A percentile compares a stretch with the other conserved stretches of the same genome.
phyloP scores from a whole-genome alignment of 495 filamentous ascomycete species.

The Rhypophila decipiens region DNA sequence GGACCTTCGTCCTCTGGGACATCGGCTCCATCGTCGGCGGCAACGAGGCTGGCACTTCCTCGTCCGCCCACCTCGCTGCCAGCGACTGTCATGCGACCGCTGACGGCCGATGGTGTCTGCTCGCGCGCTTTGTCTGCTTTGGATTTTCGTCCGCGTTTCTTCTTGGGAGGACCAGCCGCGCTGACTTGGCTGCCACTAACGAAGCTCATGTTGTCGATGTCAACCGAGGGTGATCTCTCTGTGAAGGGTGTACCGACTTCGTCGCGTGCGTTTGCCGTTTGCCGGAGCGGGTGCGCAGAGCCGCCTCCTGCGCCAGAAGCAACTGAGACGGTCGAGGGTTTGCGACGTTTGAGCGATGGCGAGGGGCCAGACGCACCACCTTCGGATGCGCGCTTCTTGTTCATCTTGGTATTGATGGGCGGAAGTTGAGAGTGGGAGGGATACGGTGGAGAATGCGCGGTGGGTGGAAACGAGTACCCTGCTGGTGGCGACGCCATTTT shows the following conservation, averaged over 20 bases:
- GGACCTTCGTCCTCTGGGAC: slow-evolving; percentile 63
- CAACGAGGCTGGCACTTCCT: slow-evolving; percentile 22
- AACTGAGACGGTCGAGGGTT: slow-evolving; percentile 51
- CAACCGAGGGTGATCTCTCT: slow-evolving; percentile 59
- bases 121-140: slow-evolving; percentile 53
- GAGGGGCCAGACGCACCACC: slow-evolving; percentile 31
- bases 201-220: slow-evolving; percentile 57
- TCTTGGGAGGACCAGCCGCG: slow-evolving; percentile 37
- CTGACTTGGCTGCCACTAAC: slow-evolving; percentile 62
- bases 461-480: slow-evolving; percentile 27
- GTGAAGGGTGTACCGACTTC: slow-evolving; percentile 32
- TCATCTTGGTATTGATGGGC: slow-evolving; percentile 21
- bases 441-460: slow-evolving; percentile 46
- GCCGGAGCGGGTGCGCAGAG: slow-evolving; percentile 74
- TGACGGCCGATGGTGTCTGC: slow-evolving; percentile 40
- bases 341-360: slow-evolving; percentile 55
- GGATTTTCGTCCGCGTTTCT: slow-evolving; percentile 61
- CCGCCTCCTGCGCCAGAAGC: slow-evolving; percentile 27
- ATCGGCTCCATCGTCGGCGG: slow-evolving; percentile 26
- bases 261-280: slow-evolving; percentile 78
- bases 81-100: slow-evolving; percentile 43
- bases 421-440: slow-evolving; percentile 42
- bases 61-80: slow-evolving; percentile 21
- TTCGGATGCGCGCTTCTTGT: slow-evolving; percentile 54
- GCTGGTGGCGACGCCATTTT: slow-evolving; percentile 63